Conservation (phyloP, 345 rosid genomes). For the Hibiscus trionum region DNA sequence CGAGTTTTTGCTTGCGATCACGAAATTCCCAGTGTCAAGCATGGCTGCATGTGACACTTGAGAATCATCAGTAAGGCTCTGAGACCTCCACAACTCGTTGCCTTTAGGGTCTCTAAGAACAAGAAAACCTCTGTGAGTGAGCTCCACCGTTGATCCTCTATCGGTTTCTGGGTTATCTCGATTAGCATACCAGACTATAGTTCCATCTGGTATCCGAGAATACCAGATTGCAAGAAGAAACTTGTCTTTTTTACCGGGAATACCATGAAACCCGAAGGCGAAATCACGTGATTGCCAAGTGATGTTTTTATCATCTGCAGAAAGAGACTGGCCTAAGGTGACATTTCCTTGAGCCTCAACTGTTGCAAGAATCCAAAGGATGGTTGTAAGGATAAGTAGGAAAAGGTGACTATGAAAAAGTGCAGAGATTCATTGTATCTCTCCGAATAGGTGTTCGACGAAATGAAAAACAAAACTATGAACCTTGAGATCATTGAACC, state of each 20-base stretch:
- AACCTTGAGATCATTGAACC: background rate
- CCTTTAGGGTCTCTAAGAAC: too few relatives aligned
- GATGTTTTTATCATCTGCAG: background rate
- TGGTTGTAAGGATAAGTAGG: background rate
- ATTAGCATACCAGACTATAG: slow-evolving; percentile 11
- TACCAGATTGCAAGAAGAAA: slow-evolving; percentile 11
- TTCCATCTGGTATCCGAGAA: background rate
- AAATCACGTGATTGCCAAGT: slow-evolving; percentile 10
- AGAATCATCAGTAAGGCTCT: background rate
- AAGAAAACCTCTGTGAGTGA: background rate
- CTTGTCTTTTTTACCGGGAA: background rate
- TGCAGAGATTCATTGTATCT: background rate
- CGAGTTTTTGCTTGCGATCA: slow-evolving; percentile 14
- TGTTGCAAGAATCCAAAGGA: background rate
- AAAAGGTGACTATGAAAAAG: background rate
- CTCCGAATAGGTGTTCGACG: background rate
- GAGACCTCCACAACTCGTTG: background rate
- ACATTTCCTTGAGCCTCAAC: background rate
- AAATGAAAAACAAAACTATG: background rate
- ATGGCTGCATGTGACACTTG: slow-evolving; percentile 1
- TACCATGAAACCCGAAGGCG: slow-evolving; percentile 1
- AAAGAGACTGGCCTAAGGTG: background rate
- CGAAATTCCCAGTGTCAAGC: slow-evolving; percentile 31
- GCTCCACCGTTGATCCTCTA: background rate
- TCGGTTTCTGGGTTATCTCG: background rate